Conservation (phyloP, 2,329 filamentous ascomycete species). For the Colletotrichum euphorbiae region DNA sequence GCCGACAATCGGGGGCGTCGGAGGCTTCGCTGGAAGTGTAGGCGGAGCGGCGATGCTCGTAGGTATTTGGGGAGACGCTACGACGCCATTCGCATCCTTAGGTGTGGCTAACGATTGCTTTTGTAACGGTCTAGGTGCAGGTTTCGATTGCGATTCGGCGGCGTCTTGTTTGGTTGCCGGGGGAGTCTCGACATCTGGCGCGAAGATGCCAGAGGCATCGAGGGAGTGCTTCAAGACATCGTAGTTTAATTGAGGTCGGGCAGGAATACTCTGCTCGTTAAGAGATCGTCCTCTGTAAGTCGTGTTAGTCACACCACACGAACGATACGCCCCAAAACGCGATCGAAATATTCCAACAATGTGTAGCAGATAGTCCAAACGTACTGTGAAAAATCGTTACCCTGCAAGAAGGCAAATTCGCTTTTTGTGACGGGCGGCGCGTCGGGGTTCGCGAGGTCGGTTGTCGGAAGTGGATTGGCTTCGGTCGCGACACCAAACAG, state of each 20-base stretch:
- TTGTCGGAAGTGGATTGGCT: constrained; percentile 69
- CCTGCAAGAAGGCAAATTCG: constrained; percentile 68
- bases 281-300: constrained; percentile 58
- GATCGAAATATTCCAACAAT: constrained; percentile 37
- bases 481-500: constrained; percentile 84
- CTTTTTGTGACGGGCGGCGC: constrained; percentile 62
- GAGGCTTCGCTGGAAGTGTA: constrained; percentile 18
- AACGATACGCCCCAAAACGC: constrained; percentile 39
- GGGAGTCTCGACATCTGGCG: constrained; percentile 14
- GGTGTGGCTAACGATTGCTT: constrained; percentile 7
- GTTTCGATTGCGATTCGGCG: constrained; percentile 21
- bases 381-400: constrained; percentile 70
- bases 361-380: constrained; percentile 48
- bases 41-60: constrained; percentile 8
- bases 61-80: constrained; percentile 1
- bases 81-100: constrained; percentile 17
- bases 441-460: constrained; percentile 68
- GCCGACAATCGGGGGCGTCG: constrained; percentile 20
- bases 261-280: constrained; percentile 65
- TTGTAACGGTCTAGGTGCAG: constrained; percentile 6
- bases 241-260: constrained; percentile 58
- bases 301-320: constrained; percentile 24
- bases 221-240: constrained; percentile 56
- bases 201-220: constrained; percentile 44
- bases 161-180: constrained; percentile 24